Evolutionary conservation across 2,329 filamentous ascomycete genomes (phyloP).

Genomic region (Volutella citrinella): DNA sequence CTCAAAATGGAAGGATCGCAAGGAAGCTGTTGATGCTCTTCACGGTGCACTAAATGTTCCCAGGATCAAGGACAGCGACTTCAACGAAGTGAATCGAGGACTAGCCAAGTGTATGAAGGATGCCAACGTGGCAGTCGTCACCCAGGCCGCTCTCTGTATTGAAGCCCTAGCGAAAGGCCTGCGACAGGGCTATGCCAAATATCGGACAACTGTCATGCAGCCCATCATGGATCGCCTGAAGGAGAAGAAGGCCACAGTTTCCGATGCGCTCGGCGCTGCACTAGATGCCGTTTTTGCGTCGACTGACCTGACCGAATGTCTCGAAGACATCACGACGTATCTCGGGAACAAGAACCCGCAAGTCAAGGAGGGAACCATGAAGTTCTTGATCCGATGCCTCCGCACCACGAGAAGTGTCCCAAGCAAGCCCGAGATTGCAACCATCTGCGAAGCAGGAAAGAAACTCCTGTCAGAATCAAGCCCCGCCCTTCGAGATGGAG

Average conservation of each 20-base stretch:
- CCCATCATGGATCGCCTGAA: constrained; percentile 95
- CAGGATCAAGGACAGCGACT: constrained; percentile 87
- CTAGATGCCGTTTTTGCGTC: constrained; percentile 67
- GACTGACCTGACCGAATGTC: constrained; percentile 74
- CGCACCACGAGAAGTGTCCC: constrained; percentile 82
- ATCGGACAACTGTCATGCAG: constrained; percentile 75
- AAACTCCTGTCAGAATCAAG: constrained; percentile 89
- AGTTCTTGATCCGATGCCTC: constrained; percentile 86
- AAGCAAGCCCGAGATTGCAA: constrained; percentile 75
- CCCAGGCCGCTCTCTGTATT: constrained; percentile 87
- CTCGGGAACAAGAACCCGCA: constrained; percentile 95
- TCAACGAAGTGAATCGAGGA: constrained; percentile 76
- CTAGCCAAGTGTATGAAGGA: constrained; percentile 99
- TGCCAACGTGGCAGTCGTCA: constrained; percentile 93
- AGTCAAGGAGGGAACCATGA: constrained; percentile 92
- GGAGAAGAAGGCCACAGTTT: constrained; percentile 89
- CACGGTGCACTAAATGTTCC: constrained; percentile 77
- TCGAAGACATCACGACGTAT: constrained; percentile 87
- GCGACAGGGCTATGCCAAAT: constrained; percentile 73
- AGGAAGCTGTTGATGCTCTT: constrained; percentile 85
- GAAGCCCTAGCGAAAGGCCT: constrained; percentile 86
- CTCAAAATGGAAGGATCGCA: constrained; percentile 97
- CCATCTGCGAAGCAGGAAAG: constrained; percentile 83
- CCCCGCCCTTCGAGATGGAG: constrained; percentile 80
- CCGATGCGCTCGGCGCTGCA: constrained; percentile 83